A percentile compares a stretch with the other conserved stretches of the same genome.
Conservation (phyloP, 495 filamentous ascomycete genomes). For the Aspergillus heteromorphus region DNA sequence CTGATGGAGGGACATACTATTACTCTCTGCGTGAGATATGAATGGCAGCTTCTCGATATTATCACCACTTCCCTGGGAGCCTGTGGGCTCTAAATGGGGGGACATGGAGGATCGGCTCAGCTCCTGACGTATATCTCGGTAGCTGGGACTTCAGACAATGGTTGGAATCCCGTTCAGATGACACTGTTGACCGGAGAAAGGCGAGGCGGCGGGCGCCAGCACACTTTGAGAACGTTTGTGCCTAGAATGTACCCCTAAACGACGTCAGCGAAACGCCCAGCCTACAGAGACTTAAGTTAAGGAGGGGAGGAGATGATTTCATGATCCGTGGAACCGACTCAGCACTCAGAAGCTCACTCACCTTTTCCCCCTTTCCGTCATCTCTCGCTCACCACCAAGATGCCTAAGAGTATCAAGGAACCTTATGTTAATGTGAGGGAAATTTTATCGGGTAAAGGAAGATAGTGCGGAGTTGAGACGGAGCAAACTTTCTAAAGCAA, state of each 20-base stretch:
- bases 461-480: too few species aligned
- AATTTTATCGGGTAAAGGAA: not conserved
- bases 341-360: slow-evolving; percentile 13
- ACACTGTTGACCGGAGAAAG: slow-evolving; percentile 24
- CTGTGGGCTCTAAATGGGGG: slow-evolving; percentile 21
- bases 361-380: slow-evolving; percentile 28
- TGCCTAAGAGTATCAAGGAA: not conserved
- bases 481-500: too few species aligned
- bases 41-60: slow-evolving; percentile 31
- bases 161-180: slow-evolving; percentile 17
- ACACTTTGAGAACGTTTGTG: slow-evolving; percentile 52
- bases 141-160: slow-evolving; percentile 29
- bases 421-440: not conserved
- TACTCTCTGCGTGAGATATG: slow-evolving; percentile 24
- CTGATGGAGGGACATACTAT: slow-evolving; percentile 70
- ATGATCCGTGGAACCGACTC: slow-evolving; percentile 4
- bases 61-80: slow-evolving; percentile 25
- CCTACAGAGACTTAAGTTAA: not conserved
- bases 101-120: slow-evolving; percentile 19
- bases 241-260: slow-evolving; percentile 24
- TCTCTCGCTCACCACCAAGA: slow-evolving; percentile 10
- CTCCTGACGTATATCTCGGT: slow-evolving; percentile 26
- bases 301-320: not conserved
- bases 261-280: slow-evolving; percentile 22
- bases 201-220: slow-evolving; percentile 37